Evolutionary conservation across 177 flowering plant species (phyloP).

Genomic region (Vitis hybrid): DNA sequence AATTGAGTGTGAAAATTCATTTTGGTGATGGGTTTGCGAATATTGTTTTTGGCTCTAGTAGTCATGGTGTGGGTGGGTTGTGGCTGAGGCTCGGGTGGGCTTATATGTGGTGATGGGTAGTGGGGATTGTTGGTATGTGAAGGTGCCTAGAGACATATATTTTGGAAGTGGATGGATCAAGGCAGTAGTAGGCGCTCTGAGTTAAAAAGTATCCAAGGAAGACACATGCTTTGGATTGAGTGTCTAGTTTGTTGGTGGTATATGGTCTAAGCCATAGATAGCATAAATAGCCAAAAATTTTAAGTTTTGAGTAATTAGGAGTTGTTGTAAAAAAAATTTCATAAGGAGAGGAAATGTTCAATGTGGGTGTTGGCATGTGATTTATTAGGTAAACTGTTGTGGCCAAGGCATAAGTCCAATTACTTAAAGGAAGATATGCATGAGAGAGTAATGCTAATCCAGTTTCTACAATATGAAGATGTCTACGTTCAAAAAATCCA

Average conservation of each 20-base stretch:
- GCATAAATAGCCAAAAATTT: too few relatives aligned
- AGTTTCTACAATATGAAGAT: too few relatives aligned
- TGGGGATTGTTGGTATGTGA: background rate
- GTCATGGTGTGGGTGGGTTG: too few relatives aligned
- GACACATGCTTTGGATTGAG: background rate
- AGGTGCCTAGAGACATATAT: conserved; percentile 1
- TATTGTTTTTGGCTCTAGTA: too few relatives aligned
- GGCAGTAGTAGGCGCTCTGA: background rate
- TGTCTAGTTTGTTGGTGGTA: background rate
- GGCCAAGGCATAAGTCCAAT: background rate
- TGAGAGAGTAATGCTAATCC: too few relatives aligned
- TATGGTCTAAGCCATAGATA: conserved; percentile 3
- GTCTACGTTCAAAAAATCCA: too few relatives aligned
- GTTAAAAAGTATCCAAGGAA: background rate
- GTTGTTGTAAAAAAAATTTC: background rate
- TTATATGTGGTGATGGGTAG: too few relatives aligned
- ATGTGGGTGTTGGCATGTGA: background rate
- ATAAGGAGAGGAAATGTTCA: background rate
- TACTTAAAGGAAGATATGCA: background rate
- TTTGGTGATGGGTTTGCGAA: too few relatives aligned
- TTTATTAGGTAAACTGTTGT: background rate
- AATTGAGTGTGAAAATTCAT: too few relatives aligned
- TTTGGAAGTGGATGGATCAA: background rate
- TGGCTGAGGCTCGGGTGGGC: too few relatives aligned
- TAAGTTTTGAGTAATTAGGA: too few relatives aligned